Evolutionary conservation across 2,329 filamentous ascomycete species (phyloP).

Genomic region (Pyricularia grisea): DNA sequence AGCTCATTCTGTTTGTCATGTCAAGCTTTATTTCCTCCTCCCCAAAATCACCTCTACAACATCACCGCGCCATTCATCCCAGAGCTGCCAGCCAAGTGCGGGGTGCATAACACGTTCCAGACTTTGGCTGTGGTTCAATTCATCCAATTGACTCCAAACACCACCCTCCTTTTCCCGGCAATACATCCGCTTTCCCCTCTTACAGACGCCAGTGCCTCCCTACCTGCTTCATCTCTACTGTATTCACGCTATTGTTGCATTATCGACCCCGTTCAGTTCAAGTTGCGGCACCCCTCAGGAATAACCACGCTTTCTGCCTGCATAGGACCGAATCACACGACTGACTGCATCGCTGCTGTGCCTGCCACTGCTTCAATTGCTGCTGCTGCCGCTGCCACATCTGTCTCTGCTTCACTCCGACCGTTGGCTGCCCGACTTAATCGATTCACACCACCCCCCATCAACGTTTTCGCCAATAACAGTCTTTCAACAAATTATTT

Average conservation of each 20-base stretch:
- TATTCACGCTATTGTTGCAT: background rate
- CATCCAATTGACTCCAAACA: slow-evolving; percentile 19
- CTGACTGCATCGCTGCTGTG: background rate
- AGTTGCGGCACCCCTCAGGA: background rate
- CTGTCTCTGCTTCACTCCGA: background rate
- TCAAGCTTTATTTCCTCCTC: background rate
- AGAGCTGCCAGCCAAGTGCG: slow-evolving; percentile 2
- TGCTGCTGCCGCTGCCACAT: background rate
- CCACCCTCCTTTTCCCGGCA: slow-evolving; percentile 17
- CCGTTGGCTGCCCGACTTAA: background rate
- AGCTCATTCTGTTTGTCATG: background rate
- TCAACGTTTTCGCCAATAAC: background rate
- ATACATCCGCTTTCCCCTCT: background rate
- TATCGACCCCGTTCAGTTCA: background rate
- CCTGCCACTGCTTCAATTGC: background rate
- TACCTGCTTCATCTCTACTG: background rate
- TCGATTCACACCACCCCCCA: background rate
- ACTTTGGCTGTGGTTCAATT: slow-evolving; percentile 8
- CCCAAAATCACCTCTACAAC: background rate
- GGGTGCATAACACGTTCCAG: slow-evolving; percentile 2
- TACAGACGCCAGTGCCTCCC: slow-evolving; percentile 5
- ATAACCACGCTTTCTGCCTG: slow-evolving; percentile 2
- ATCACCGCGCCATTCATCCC: background rate
- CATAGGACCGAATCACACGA: background rate
- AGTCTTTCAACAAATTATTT: background rate